Base-by-base conservation (phyloP, 2,329 filamentous ascomycete genomes). In the Penicillium sclerotigenum region DNA sequence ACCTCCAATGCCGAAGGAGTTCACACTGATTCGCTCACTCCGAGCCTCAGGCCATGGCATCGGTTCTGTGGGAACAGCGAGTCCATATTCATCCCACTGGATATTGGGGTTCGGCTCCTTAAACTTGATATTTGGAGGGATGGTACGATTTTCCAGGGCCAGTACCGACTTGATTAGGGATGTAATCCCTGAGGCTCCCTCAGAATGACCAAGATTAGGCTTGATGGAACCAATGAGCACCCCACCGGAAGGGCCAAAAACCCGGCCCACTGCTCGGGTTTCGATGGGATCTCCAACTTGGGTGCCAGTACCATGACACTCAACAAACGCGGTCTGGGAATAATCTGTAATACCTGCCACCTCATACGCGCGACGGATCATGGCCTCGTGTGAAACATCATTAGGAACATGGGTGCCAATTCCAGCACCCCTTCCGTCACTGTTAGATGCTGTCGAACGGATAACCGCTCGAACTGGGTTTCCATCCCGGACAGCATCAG, bases 151-250 rank as follows among this genome's bases (percentile, higher is more conserved):
- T 42, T 73, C 70, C 65, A 81, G 71, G 36, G 72, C 66, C 22
- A 66, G 28, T 7, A 64, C 45, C 1, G 56, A 42, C 42, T 66
- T 66, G 28, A 65, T 51, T 5, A 60, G 38, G 7, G 63, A 52
- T 6, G 59, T 64, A 4, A 68, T 73, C n/a, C 83, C 83, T 7
- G 83, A 83, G 2, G 81, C 82, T 13, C 81, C 79, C 64, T 85
- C 82, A 0, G 75, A 75, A 56, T 82, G 80, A 22, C 80, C 58
- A 24, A 62, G 13, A 20, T 60, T 62, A 0, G 59, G 52, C 22
- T 62, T 62, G 31, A 62, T 54, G 3, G 57, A 56, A 13, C 57
- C 59, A 16, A 62, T 60, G 1, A 26, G 40, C 7, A 54, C 11
- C 3, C 41, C 45, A 3, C 48, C 52, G 11, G 37, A 50, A 41